Conservation (phyloP, 768 basidiomycete genomes). For the Auriscalpium orientale region DNA sequence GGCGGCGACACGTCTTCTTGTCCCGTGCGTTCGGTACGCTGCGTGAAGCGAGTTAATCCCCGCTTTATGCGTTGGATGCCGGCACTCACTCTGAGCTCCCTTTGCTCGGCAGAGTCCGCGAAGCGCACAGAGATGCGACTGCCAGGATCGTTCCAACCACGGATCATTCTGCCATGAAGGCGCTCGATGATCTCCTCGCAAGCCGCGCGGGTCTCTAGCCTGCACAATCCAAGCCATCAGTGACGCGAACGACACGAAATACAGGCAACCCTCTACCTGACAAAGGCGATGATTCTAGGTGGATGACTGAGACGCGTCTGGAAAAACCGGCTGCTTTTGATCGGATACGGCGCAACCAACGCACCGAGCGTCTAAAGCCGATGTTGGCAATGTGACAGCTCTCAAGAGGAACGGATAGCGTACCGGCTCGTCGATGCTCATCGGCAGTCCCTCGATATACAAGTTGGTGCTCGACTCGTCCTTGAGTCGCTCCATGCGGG, state of each 20-base stretch:
- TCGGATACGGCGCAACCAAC: slow-evolving; percentile 61
- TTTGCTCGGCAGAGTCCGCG: slow-evolving; percentile 70
- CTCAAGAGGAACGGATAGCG: slow-evolving; percentile 10
- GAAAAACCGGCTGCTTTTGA: slow-evolving; percentile 74
- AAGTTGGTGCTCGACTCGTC: slow-evolving; percentile 66
- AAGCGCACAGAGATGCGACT: slow-evolving; percentile 75
- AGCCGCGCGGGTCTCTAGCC: slow-evolving; percentile 61
- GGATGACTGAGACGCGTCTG: slow-evolving; percentile 71
- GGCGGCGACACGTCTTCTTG: slow-evolving; percentile 61
- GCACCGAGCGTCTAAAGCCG: slow-evolving; percentile 46
- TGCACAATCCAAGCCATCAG: slow-evolving; percentile 19
- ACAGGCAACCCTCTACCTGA: slow-evolving; percentile 41
- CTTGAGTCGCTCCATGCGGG: slow-evolving; percentile 69
- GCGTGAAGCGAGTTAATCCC: neutral
- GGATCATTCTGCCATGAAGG: slow-evolving; percentile 72
- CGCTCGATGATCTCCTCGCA: slow-evolving; percentile 75
- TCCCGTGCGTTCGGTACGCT: slow-evolving; percentile 55
- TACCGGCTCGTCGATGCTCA: slow-evolving; percentile 63
- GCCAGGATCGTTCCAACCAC: slow-evolving; percentile 71
- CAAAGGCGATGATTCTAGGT: slow-evolving; percentile 75
- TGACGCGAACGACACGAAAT: neutral
- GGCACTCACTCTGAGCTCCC: slow-evolving; percentile 60
- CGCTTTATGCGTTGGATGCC: neutral
- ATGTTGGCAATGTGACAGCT: neutral
- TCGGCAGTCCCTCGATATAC: slow-evolving; percentile 76